phyloP scores from a whole-genome alignment of 768 basidiomycete genomes.

The Calocybe cyanea region DNA sequence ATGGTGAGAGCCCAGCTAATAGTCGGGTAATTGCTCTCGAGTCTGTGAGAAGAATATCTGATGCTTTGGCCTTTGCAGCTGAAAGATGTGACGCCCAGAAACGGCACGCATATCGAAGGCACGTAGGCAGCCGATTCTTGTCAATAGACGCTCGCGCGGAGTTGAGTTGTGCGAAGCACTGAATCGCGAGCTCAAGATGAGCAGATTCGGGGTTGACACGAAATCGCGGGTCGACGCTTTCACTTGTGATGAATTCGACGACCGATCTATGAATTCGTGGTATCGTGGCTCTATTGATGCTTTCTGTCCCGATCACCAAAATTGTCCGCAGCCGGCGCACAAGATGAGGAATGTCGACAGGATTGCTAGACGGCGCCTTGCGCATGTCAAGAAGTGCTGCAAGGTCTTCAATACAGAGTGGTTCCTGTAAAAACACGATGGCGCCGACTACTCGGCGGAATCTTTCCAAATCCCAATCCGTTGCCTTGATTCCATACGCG shows the following conservation, averaged over 20 bases:
- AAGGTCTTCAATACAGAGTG: slow-evolving; percentile 9
- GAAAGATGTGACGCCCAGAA: slow-evolving; percentile 1
- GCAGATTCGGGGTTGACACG: not conserved
- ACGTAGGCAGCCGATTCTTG: not conserved
- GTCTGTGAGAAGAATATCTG: not conserved
- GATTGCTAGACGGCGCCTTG: not conserved
- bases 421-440: slow-evolving; percentile 9
- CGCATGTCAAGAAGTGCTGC: slow-evolving; percentile 5
- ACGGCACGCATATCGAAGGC: not conserved
- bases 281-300: slow-evolving; percentile 7
- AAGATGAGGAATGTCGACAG: slow-evolving; percentile 10
- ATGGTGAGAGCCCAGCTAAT: not conserved
- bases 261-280: slow-evolving; percentile 17
- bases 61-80: not conserved
- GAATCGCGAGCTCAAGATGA: slow-evolving; percentile 2
- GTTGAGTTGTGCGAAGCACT: slow-evolving; percentile 1
- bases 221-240: not conserved
- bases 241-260: slow-evolving; percentile 13
- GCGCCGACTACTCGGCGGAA: slow-evolving; percentile 14
- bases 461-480: slow-evolving; percentile 14
- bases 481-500: not conserved
- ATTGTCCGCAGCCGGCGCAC: slow-evolving; percentile 15
- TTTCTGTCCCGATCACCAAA: slow-evolving; percentile 9
- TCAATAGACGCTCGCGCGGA: not conserved
- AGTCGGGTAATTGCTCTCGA: not conserved